Percentiles rank a stretch among this genome's conserved stretches.
These are phyloP conservation scores for Globomyces pollinis-pini DNA, from an alignment of 192 early-diverging fungal species.

Conservation along the genomic window DNA sequence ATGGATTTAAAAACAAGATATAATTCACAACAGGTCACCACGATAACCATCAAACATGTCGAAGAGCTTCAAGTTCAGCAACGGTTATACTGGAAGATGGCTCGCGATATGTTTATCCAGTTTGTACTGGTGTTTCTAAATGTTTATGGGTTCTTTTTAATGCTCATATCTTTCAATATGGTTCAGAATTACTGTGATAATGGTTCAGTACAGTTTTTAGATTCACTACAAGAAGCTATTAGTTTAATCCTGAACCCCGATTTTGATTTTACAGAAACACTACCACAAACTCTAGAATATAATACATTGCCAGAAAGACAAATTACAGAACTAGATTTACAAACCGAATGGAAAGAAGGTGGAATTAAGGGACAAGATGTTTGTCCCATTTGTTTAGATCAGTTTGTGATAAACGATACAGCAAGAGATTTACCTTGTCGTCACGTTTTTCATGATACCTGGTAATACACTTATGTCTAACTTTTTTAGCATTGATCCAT, in stretches of 20 bases:
- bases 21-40: background rate
- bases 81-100: too few species aligned
- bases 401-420: constrained; percentile 21
- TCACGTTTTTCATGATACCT: constrained; percentile 40
- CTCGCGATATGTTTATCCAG: too few species aligned
- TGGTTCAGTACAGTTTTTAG: too few species aligned
- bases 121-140: too few species aligned
- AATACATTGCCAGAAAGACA: background rate
- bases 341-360: background rate
- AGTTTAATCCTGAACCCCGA: background rate
- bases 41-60: background rate
- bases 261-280: background rate
- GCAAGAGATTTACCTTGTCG: constrained; percentile 33
- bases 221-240: too few species aligned
- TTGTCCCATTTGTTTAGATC: constrained; percentile 44
- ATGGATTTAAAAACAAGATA: background rate
- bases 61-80: background rate
- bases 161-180: too few species aligned
- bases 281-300: background rate
- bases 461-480: background rate
- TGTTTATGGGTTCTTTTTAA: too few species aligned
- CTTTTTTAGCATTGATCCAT: constrained; percentile 36
- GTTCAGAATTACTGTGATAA: too few species aligned
- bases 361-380: constrained; percentile 8
- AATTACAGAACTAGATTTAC: background rate